These are phyloP conservation scores for Alloascoidea africana DNA, from an alignment of 805 yeast species.

Conservation along the genomic window DNA sequence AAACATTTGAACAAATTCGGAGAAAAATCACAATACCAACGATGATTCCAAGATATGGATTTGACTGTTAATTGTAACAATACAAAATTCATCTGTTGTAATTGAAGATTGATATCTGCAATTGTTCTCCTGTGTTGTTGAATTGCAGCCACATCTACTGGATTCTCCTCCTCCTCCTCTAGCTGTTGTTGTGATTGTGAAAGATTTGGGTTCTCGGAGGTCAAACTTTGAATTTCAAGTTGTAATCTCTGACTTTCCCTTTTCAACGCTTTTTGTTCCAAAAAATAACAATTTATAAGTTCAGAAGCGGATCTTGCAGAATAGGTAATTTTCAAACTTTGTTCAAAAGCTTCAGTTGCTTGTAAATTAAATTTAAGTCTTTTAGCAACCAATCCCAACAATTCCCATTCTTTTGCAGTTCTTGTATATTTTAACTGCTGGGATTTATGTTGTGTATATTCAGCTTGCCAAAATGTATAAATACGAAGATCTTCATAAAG, in stretches of 20 bases:
- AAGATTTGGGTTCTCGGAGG: too few relatives aligned
- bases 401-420: conserved; percentile 82
- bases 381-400: conserved; percentile 72
- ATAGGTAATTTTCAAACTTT: conserved; percentile 60
- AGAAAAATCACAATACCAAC: conserved; percentile 92
- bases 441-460: conserved; percentile 74
- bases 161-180: too few relatives aligned
- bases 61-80: conserved; percentile 29
- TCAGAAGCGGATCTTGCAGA: conserved; percentile 60
- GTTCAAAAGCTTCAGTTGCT: conserved; percentile 71
- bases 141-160: too few relatives aligned
- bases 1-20: conserved; percentile 37
- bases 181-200: too few relatives aligned
- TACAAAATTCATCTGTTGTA: not conserved
- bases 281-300: conserved; percentile 39
- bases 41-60: conserved; percentile 90
- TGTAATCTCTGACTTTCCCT: conserved; percentile 13
- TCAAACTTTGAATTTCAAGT: too few relatives aligned
- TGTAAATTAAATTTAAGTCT: conserved; percentile 78
- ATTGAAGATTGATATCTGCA: too few relatives aligned
- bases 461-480: conserved; percentile 90
- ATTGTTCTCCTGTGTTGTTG: too few relatives aligned
- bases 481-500: conserved; percentile 53
- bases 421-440: conserved; percentile 71
- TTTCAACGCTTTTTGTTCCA: conserved; percentile 25